phyloP scores from a whole-genome alignment of 2,329 filamentous ascomycete species.

The Talaromyces sp. region DNA sequence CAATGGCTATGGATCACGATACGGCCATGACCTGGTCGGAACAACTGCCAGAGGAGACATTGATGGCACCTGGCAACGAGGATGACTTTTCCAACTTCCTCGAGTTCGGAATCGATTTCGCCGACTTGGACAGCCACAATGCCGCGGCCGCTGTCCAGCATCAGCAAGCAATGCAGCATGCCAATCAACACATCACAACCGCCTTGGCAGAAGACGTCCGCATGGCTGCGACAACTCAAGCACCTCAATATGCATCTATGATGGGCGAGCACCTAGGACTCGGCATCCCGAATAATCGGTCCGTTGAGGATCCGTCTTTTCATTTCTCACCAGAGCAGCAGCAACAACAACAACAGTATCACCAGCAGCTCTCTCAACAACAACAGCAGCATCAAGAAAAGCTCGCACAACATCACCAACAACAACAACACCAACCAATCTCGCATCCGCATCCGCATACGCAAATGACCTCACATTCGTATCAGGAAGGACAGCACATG shows the following conservation, averaged over 20 bases:
- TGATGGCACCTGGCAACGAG: conserved; percentile 39
- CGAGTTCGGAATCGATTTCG: conserved; percentile 47
- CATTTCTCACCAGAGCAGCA: conserved; percentile 26
- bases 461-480: conserved; percentile 27
- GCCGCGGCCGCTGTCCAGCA: conserved; percentile 28
- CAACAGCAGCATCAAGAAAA: conserved; percentile 25
- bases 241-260: conserved; percentile 28
- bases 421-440: conserved; percentile 26
- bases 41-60: conserved; percentile 37
- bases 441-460: conserved; percentile 23
- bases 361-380: conserved; percentile 26
- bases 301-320: conserved; percentile 24
- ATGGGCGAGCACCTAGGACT: conserved; percentile 37
- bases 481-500: conserved; percentile 32
- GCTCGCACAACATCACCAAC: conserved; percentile 26
- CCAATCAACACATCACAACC: conserved; percentile 33
- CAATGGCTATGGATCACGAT: conserved; percentile 38
- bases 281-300: conserved; percentile 25
- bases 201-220: conserved; percentile 29
- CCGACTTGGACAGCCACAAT: conserved; percentile 41
- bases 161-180: conserved; percentile 31
- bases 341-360: conserved; percentile 28
- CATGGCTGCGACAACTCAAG: conserved; percentile 26
- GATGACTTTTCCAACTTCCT: conserved; percentile 50
- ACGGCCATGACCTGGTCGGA: conserved; percentile 39